Evolutionary conservation across 2,329 filamentous ascomycete genomes (phyloP), one percentile per base, ranked within the genome.

Genomic region (Colletotrichum godetiae): DNA sequence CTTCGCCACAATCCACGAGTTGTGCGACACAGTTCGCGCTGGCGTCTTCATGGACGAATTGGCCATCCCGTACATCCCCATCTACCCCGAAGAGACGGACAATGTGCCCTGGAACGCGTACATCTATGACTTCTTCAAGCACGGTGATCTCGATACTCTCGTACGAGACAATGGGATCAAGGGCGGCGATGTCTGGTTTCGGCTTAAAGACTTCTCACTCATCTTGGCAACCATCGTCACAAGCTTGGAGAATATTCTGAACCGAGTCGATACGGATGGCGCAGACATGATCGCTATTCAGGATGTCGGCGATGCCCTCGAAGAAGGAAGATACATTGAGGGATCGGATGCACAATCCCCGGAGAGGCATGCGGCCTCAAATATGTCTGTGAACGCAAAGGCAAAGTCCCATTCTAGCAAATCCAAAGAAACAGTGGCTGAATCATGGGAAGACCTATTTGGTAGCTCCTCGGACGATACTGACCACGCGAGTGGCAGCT

Each of bases 31-130:
- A 0, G 88, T 89, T 8, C 90, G 94, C 33, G 86, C 86, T 7
- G 93, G 90, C 0, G 89, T 96, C 1, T 95, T 94, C 83, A 87
- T 96, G 0, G 94, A 96, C 77, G 89, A 94, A 77, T 88, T 92
- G 0, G 91, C 92, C 1, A 90, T 96, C 29, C 94, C 94, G 0
- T 89, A 93, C 78, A 86, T 95, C 5, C 86, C 87, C 5, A 82
- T 94, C 12, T 88, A 88, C 76, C 89, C 90, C 0, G 83, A 90
- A 31, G 89, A 92, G 66, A 84, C 86, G 3, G 63, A 69, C 74
- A 81, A 73, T 10, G 79, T 81, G 13, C 88, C 88, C 0, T 85
- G 91, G 73, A 94, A 94, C 75, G 90, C 91, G 0, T 93, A 93
- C 78, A 82, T 95, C 0, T 90, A 92, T 73, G 92, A 95, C 80